These are phyloP conservation scores for Trapa incisa DNA, from an alignment of 345 rosid genomes.

Conservation along the genomic window DNA sequence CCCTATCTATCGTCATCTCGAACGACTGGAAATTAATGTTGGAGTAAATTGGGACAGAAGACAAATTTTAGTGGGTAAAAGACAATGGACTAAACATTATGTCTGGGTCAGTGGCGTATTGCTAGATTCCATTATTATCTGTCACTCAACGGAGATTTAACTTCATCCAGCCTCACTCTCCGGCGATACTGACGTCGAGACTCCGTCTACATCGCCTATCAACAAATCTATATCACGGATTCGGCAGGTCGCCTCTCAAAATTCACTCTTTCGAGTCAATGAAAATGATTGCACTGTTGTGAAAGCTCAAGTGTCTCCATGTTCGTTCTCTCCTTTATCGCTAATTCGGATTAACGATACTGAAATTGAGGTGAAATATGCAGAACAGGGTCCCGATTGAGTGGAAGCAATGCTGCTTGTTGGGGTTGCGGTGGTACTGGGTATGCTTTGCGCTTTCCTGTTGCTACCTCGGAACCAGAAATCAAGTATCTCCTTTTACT, in stretches of 20 bases:
- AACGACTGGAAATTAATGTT: too few species aligned
- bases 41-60: background rate
- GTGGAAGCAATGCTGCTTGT: slow-evolving; percentile 7
- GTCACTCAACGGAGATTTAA: background rate
- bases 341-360: background rate
- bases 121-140: background rate
- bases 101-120: background rate
- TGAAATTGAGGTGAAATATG: background rate
- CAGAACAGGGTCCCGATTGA: background rate
- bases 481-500: slow-evolving; percentile 3
- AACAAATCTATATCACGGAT: background rate
- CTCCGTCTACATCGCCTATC: background rate
- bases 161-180: background rate
- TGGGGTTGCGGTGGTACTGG: slow-evolving; percentile 8
- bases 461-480: slow-evolving; percentile 8
- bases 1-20: too few species aligned
- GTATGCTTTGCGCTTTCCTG: slow-evolving; percentile 9
- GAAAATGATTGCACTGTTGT: background rate
- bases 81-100: background rate
- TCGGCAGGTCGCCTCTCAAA: background rate
- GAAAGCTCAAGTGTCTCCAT: background rate
- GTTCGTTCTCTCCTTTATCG: background rate
- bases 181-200: background rate
- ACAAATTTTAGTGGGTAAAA: background rate
- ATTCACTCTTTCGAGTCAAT: background rate